Evolutionary conservation across 441 rosid species (phyloP).

Genomic region (Euphorbia celastroides): DNA sequence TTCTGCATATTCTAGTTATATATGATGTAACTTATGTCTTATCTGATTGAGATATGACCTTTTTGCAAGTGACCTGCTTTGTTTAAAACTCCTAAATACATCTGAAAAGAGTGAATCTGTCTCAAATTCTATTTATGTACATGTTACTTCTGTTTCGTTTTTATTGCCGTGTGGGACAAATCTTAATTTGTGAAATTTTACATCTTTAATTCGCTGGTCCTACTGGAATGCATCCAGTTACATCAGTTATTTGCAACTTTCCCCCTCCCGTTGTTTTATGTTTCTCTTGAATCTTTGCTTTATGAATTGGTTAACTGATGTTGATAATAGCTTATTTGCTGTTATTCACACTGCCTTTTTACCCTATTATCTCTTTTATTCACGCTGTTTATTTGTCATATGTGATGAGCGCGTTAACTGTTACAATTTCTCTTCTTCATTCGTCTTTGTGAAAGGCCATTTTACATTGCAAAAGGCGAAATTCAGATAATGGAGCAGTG

Average conservation of each 20-base stretch:
- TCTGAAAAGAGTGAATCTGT: not conserved
- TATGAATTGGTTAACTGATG: not conserved
- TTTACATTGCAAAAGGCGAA: not conserved
- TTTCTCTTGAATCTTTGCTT: too few species aligned
- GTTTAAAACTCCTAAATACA: not conserved
- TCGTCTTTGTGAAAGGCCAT: not conserved
- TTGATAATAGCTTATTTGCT: too few species aligned
- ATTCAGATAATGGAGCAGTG: slow-evolving; percentile 2
- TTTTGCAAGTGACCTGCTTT: not conserved
- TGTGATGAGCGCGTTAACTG: not conserved
- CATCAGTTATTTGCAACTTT: not conserved
- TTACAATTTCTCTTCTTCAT: not conserved
- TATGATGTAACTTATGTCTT: not conserved
- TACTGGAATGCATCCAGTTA: not conserved
- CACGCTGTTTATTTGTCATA: not conserved
- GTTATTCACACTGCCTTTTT: too few species aligned
- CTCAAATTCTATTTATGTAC: not conserved
- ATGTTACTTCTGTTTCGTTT: not conserved
- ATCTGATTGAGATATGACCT: not conserved
- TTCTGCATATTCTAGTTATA: not conserved
- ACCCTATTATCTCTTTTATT: not conserved
- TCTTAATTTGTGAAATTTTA: not conserved
- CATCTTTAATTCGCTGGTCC: too few species aligned
- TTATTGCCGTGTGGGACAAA: not conserved
- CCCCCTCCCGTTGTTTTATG: too few species aligned